These are phyloP conservation scores for Powellomyces hirtus DNA, from an alignment of 192 early-diverging fungal genomes.

Conservation along the genomic window DNA sequence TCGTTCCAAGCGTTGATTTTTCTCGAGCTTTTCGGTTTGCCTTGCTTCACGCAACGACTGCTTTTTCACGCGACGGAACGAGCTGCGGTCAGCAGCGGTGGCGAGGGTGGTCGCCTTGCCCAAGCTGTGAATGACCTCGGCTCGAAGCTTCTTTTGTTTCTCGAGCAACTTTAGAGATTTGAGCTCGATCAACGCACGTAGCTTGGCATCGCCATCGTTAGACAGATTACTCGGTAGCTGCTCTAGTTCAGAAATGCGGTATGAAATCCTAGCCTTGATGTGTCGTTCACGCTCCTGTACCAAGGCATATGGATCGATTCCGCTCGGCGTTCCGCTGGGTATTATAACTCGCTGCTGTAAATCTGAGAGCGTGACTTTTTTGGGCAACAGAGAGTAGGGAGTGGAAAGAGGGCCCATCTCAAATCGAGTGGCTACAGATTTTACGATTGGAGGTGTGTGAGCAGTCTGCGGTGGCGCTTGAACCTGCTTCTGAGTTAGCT, in stretches of 20 bases:
- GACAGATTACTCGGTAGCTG: slow-evolving; percentile 63
- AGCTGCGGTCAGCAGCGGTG: slow-evolving; percentile 73
- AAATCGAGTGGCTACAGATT: not conserved
- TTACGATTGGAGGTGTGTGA: slow-evolving; percentile 16
- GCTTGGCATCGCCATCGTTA: slow-evolving; percentile 64
- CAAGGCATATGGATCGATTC: slow-evolving; percentile 77
- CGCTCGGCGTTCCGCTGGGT: slow-evolving; percentile 52
- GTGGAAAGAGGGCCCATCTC: slow-evolving; percentile 30
- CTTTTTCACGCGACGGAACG: slow-evolving; percentile 65
- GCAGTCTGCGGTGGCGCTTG: not conserved
- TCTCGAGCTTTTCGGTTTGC: slow-evolving; percentile 86
- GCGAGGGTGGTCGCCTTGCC: slow-evolving; percentile 72
- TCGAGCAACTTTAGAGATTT: slow-evolving; percentile 77
- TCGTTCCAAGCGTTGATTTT: slow-evolving; percentile 81
- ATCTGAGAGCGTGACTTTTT: slow-evolving; percentile 50
- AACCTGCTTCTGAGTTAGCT: slow-evolving; percentile 41
- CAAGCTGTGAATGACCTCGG: slow-evolving; percentile 71
- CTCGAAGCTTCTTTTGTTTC: slow-evolving; percentile 67
- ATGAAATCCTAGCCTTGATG: slow-evolving; percentile 64
- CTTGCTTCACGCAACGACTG: slow-evolving; percentile 77
- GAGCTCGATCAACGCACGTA: slow-evolving; percentile 83
- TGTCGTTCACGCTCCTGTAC: slow-evolving; percentile 76
- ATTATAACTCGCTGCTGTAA: slow-evolving; percentile 29
- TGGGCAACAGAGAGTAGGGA: slow-evolving; percentile 49
- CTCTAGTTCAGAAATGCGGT: slow-evolving; percentile 79